Evolutionary conservation across 305 asterid species (phyloP).

Genomic region (Salvia sclarea): DNA sequence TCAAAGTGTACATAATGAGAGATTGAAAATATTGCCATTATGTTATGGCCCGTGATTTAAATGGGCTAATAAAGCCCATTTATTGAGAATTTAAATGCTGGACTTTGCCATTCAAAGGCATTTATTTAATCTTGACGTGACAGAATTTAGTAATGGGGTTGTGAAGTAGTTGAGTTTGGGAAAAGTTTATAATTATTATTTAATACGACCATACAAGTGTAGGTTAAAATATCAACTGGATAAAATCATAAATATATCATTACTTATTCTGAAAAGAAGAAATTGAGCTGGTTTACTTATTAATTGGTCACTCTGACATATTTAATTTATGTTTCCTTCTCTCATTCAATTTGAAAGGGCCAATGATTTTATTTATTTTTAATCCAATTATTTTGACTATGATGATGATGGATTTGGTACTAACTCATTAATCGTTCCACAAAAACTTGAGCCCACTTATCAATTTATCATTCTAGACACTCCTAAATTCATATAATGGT

Average conservation of each 20-base stretch:
- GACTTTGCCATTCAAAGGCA: conserved; percentile 15
- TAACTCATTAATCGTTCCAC: too few species aligned
- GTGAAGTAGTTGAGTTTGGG: conserved; percentile 1
- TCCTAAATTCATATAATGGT: too few species aligned
- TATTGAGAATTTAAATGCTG: conserved; percentile 22
- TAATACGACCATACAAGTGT: neutral
- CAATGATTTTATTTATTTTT: neutral
- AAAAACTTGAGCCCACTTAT: too few species aligned
- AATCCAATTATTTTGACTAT: neutral
- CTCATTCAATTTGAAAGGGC: neutral
- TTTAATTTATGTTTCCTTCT: neutral
- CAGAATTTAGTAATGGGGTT: conserved; percentile 14
- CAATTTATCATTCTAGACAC: too few species aligned
- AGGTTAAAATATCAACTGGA: neutral
- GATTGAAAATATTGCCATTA: neutral
- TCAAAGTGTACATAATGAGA: neutral
- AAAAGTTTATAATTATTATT: neutral
- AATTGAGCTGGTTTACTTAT: neutral
- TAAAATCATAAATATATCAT: neutral
- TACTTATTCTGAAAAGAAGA: neutral
- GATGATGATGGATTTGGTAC: too few species aligned
- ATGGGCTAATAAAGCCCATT: conserved; percentile 32
- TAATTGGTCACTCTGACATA: neutral
- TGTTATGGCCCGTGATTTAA: conserved; percentile 18
- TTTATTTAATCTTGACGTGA: conserved; percentile 9